A percentile compares a stretch with the other conserved stretches of the same genome.
These are phyloP conservation scores for Leishmania gerbilli DNA, from an alignment of 208 protist genomes.

Conservation along the genomic window DNA sequence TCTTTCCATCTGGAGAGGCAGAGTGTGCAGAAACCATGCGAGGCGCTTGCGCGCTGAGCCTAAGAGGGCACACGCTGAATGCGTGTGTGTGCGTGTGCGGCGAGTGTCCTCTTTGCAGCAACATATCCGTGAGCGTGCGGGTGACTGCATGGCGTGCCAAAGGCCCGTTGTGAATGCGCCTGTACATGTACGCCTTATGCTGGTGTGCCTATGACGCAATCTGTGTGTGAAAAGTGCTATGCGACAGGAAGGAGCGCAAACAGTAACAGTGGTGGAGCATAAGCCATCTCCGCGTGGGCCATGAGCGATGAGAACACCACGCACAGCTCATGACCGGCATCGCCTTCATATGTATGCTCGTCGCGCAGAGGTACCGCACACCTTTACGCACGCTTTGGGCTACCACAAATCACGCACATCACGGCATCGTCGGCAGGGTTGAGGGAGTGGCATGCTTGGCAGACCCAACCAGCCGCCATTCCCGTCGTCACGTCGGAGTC, in stretches of 20 bases:
- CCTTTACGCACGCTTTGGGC: not conserved
- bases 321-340: not conserved
- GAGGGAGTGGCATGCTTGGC: constrained; percentile 29
- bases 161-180: not conserved
- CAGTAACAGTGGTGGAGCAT: not conserved
- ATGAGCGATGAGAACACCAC: not conserved
- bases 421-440: constrained; percentile 10
- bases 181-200: not conserved
- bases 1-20: not conserved
- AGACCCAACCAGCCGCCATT: constrained; percentile 19
- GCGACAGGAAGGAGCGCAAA: not conserved
- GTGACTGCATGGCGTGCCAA: not conserved
- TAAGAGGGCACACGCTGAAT: not conserved
- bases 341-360: too few species aligned
- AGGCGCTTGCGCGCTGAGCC: not conserved
- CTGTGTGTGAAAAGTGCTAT: not conserved
- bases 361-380: not conserved
- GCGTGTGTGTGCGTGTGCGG: not conserved
- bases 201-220: not conserved
- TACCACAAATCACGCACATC: constrained; percentile 27
- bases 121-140: not conserved
- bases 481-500: not conserved
- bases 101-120: not conserved
- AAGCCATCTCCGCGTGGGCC: not conserved
- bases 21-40: not conserved